Base-by-base conservation (phyloP, 1,284 basidiomycete genomes). In the Paramarasmius palmivorus region DNA sequence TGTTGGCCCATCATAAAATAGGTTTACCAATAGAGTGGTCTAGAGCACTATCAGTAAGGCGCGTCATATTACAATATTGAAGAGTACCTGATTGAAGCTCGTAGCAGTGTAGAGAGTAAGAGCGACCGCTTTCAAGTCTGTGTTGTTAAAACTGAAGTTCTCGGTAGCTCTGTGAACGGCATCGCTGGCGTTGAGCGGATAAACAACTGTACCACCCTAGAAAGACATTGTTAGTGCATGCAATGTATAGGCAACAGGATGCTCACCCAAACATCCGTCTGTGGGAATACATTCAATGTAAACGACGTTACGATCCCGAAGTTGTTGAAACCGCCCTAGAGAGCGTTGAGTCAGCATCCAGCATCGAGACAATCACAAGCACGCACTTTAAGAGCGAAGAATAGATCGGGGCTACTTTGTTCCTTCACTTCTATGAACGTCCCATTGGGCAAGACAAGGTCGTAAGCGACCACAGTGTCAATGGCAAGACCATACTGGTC, bases 371-470 rank as follows among this genome's bases (percentile, higher is more conserved):
- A 7, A 19, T 7, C 15, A 17, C 17, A 7, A 47, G 29, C 29
- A 12, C 29, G 6, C 29, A 32, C 29, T 12, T 59, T 68, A 9
- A 74, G 60, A 20, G 61, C 71, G 42, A 68, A 73, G 61, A 70
- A 73, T 1, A 74, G 57, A 40, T 71, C 68, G 3, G 64, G 58
- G 44, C 65, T 59, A 0, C 61, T 61, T 1, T 55, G 48, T 12
- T 66, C 61, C 1, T 67, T 69, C n/a, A 70, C 63, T 23, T 61
- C 58, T 5, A 55, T 58, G 15, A 65, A 58, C 1, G 61, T 65
- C 2, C 73, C 74, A 55, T 68, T 68, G 2, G 75, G 72, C 20
- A 68, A 52, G 1, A 73, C 70, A 4, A 76, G 48, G 49, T 74
- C 67, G 42, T 61, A 70, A 3, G 60, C 53, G 32, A 63, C 51